These are phyloP conservation scores for Heliocybe sulcata DNA, from an alignment of 1,284 basidiomycete genomes.

Conservation along the genomic window DNA sequence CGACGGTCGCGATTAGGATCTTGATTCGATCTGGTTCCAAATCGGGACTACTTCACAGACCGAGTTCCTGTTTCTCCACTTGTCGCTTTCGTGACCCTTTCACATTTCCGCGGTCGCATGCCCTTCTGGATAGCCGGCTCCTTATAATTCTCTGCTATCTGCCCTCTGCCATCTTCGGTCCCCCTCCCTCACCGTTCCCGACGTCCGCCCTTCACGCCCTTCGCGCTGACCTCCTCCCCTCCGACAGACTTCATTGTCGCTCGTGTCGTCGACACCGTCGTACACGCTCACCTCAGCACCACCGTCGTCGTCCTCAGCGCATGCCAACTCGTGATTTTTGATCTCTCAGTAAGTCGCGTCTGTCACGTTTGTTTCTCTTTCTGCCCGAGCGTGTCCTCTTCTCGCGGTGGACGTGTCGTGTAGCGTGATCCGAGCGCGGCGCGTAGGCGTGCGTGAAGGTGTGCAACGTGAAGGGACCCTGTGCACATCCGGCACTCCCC, in stretches of 20 bases:
- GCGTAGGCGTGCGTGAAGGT: background rate
- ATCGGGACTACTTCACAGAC: constrained; percentile 1
- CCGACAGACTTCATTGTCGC: background rate
- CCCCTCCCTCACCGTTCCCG: constrained; percentile 21
- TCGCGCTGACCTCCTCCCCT: constrained; percentile 45
- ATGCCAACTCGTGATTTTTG: constrained; percentile 23
- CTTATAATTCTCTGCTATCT: constrained; percentile 26
- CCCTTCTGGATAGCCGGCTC: constrained; percentile 18
- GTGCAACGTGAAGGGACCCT: background rate
- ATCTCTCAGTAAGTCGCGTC: constrained; percentile 28
- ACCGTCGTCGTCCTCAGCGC: constrained; percentile 17
- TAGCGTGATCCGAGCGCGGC: background rate
- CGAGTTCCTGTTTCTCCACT: constrained; percentile 4
- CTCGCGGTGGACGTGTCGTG: background rate
- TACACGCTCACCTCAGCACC: constrained; percentile 5
- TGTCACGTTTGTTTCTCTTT: constrained; percentile 5
- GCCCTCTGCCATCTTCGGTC: constrained; percentile 26
- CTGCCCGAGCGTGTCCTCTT: background rate
- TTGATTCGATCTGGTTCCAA: background rate
- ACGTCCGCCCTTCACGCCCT: constrained; percentile 37
- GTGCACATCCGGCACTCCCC: background rate
- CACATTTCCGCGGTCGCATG: constrained; percentile 3
- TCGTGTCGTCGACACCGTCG: constrained; percentile 12
- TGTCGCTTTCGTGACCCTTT: constrained; percentile 5
- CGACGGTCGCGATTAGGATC: constrained; percentile 2